Base-by-base conservation (phyloP, 2,329 filamentous ascomycete species). In the Colletotrichum chrysophilum region DNA sequence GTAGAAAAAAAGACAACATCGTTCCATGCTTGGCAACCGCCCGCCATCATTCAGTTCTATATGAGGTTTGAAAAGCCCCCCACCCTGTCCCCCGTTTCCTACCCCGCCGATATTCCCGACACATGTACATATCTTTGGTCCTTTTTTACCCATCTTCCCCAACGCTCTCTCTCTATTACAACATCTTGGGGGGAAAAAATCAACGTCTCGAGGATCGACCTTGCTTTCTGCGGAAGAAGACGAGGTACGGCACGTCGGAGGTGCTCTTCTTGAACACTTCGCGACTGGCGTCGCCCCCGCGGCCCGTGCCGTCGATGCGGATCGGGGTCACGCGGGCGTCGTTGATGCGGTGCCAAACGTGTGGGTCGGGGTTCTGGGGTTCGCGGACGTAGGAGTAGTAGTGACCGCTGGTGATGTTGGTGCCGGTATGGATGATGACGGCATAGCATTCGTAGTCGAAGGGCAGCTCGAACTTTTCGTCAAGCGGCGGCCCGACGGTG, bases 371-470 rank as follows among this genome's bases (percentile, higher is more conserved):
- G 16, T 83, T 84, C 48, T 87, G 87, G 48, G 89, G 87, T 79
- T 93, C 91, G 60, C 91, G 90, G 76, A 94, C 91, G 74, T 94
- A 92, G 5, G 93, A 90, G 69, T 93, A 93, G 83, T 98, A 98
- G 84, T 98, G 96, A 0, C 96, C 96, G 66, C 91, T 91, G 48
- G 91, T 90, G 68, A 94, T 87, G 2, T 89, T 92, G 2, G 86
- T 86, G 26, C 96, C 96, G 5, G 91, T 85, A 83, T 98, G 96
- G 77, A 94, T 89, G 70, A 97, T 91, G 8, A 98, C 94, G 3
- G 93, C 96, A 82, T 98, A 98, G 68, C 94, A 93, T 81, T 98
- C 94, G 83, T 98, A 99, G 7, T 88, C 86, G 81, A 94, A 95
- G 0, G 94, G 93, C 1, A 84, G 85, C 4, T 80, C 79, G 73